Base-by-base conservation (phyloP, 2,329 filamentous ascomycete species). In the Epichloe gansuensis region DNA sequence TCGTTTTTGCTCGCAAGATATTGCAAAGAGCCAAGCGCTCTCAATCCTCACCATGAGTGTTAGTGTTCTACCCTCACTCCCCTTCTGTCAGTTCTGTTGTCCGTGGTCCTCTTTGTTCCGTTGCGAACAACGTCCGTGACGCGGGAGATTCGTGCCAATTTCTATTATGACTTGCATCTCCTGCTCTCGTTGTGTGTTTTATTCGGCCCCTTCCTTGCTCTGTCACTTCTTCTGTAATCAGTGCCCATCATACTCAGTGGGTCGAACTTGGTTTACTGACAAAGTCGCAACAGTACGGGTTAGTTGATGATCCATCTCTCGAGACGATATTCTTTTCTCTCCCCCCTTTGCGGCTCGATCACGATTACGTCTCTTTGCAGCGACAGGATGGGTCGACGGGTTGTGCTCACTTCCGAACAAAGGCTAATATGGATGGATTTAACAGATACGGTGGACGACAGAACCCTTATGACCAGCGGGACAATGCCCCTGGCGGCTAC, bases 381-480 rank as follows among this genome's bases (percentile, higher is more conserved):
- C 17, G 21, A 31, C 21, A 12, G 12, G 11, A 23, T n/a, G 35
- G 12, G 5, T 21, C 31, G 40, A 8, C 17, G 11, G 9, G 41
- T 12, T 21, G 9, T 25, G 17, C 23, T 12, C n/a, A 43, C 12
- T 43, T 3, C 13, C 7, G 3, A 15, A 36, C 5, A 25, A 38
- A 38, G 12, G 31, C 48, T 50, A 15, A 50, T 25, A 9, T 27
- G 2, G 25, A 36, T 23, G n/a, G 4, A 4, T 15, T 39, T 23
- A 43, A 43, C 62, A 82, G 76, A 68, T 81, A 81, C 70, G 73
- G 75, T 56, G 71, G 70, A 52, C 68, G 68, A 59, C 66, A 68
- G 55, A 81, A 83, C 67, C 79, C 80, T 51, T 83, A 77, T 60
- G 78, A 81, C 61, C 71, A 82, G 61, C 71, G 74, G 63, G 71